Base-by-base conservation (phyloP, 129 eudicot genomes). In the Artemisia argyi region DNA sequence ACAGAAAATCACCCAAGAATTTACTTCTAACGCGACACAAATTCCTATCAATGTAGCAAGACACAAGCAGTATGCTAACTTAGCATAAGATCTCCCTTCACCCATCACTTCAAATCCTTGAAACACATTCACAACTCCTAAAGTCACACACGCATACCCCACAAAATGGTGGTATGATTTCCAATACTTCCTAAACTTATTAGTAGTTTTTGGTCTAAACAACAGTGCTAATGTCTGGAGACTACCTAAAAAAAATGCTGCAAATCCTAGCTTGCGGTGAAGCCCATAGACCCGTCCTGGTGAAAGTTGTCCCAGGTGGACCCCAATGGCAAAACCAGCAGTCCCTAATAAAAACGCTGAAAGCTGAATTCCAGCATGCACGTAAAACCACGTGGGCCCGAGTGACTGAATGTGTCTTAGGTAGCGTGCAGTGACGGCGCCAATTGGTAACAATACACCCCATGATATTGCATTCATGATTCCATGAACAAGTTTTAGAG, bases 151-250 rank as follows among this genome's bases (percentile, higher is more conserved):
- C 18, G 88, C 96, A 72, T 94, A 94, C 76, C 99, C 97, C 26
- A 94, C 99, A 75, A 94, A 94, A 78, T 94, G 99, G 77, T 94
- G 99, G 73, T 94, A 94, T 17, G 99, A 94, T 79, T 94, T 94
- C 97, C 99, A 94, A 49, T 94, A 94, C 86, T 81, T 94, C 62
- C 99, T 84, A 26, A 84, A 94, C 74, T 88, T 88, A 51, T 90
- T 76, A 1, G 97, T 90, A 2, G 99, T 88, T 71, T 88, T 86
- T 0, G 99, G 96, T 81, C 99, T 82, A 57, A 94, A 94, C 60
- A 94, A 58, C 59, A 94, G 71, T 9, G 99, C 99, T 68, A 90
- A 56, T 2, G 97, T 90, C 69, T 94, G 99, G 20, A 94, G 83
- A 69, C 96, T 81, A 10, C 87, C 99, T 58, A 94, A 70, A 42